A percentile compares a stretch with the other conserved stretches of the same genome.
Conservation (phyloP, 345 rosid species). For the Jatropha curcas region DNA sequence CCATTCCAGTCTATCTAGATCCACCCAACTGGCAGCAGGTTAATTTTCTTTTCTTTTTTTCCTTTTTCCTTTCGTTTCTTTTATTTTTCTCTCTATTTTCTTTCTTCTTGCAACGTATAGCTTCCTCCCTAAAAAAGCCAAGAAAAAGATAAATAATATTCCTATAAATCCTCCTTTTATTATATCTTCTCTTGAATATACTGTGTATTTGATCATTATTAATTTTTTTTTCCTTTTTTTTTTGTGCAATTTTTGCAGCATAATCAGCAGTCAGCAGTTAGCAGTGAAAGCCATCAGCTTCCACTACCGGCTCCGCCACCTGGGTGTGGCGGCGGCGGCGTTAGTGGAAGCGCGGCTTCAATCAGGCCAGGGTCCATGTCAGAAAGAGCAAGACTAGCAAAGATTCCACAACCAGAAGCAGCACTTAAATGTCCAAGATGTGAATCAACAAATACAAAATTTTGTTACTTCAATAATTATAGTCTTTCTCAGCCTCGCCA, state of each 20-base stretch:
- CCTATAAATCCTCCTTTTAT: conserved; percentile 21
- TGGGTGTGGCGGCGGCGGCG: conserved; percentile 7
- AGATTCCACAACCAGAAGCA: conserved; percentile 57
- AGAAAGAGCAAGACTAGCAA: conserved; percentile 55
- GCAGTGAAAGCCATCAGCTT: conserved; percentile 25
- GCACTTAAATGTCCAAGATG: conserved; percentile 69
- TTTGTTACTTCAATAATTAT: conserved; percentile 76
- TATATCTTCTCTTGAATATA: conserved; percentile 47
- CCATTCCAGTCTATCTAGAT: conserved; percentile 61
- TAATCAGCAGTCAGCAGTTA: conserved; percentile 37
- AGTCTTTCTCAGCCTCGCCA: conserved; percentile 79
- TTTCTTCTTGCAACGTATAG: neutral
- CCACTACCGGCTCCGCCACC: conserved; percentile 36
- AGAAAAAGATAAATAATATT: conserved; percentile 36
- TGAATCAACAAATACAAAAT: conserved; percentile 66
- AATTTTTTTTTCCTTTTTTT: conserved; percentile 11
- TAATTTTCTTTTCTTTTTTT: conserved; percentile 6
- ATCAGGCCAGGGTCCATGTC: conserved; percentile 53
- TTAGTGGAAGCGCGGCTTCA: conserved; percentile 19
- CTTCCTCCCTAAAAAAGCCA: conserved; percentile 30
- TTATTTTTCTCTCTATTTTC: neutral
- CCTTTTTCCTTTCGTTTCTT: neutral
- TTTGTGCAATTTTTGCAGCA: conserved; percentile 30
- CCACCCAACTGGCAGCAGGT: conserved; percentile 70
- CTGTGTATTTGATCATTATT: conserved; percentile 27